phyloP scores from a whole-genome alignment of 306 rosid species.

The Acmispon strigosus region DNA sequence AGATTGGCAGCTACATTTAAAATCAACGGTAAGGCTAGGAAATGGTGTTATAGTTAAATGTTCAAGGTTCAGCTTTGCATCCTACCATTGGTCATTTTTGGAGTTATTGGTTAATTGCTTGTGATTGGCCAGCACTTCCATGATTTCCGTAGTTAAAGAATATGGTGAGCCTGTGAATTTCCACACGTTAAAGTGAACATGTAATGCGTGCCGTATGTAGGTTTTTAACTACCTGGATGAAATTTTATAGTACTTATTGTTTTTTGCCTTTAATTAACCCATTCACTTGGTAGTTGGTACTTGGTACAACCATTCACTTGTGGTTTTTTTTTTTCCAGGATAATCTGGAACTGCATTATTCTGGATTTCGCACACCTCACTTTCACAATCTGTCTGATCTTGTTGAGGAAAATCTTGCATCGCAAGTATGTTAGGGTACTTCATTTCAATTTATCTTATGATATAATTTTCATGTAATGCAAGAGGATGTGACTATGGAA shows the following conservation, averaged over 20 bases:
- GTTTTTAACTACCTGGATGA: not conserved
- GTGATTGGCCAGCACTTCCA: not conserved
- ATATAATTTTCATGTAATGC: not conserved
- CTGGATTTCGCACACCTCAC: constrained; percentile 78
- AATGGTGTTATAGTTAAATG: not conserved
- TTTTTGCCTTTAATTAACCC: not conserved
- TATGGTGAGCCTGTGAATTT: not conserved
- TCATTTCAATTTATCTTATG: constrained; percentile 5
- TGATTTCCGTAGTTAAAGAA: constrained; percentile 9
- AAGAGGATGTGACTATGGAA: not conserved
- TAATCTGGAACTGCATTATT: constrained; percentile 63
- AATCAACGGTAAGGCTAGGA: constrained; percentile 62
- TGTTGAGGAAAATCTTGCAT: constrained; percentile 67
- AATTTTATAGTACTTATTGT: not conserved
- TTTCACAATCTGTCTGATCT: constrained; percentile 92
- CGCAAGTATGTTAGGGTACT: constrained; percentile 48
- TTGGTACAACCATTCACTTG: constrained; percentile 4
- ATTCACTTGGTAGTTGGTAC: not conserved
- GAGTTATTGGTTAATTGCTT: constrained; percentile 12
- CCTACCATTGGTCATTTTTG: not conserved
- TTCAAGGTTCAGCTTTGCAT: not conserved
- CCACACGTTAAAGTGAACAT: constrained; percentile 8
- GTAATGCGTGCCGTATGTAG: not conserved
- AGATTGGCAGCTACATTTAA: constrained; percentile 89
- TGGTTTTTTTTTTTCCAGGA: constrained; percentile 47